Base-by-base conservation (phyloP, 1,284 basidiomycete genomes). In the Gomphus sp. region DNA sequence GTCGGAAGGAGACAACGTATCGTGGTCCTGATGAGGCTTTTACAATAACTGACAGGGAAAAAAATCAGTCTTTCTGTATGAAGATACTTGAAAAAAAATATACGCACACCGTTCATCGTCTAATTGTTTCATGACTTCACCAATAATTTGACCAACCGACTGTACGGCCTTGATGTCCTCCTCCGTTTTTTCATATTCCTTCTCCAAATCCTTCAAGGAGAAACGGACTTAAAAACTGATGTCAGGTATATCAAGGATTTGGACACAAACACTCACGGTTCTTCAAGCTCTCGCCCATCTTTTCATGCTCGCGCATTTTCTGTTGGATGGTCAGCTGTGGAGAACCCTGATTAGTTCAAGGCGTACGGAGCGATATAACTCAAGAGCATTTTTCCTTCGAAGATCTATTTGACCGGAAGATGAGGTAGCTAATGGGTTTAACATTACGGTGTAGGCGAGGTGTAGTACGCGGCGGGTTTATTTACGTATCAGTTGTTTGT, bases 161-260 rank as follows among this genome's bases (percentile, higher is more conserved):
- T 99, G 97, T 14, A 99, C 86, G 52, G 97, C 97, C 74, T 98
- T 98, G 75, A 99, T 98, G 70, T 99, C 96, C 49, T 99, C 94
- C 73, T 99, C 97, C 0, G 94, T 97, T 81, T 97, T 96, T 67
- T 89, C 91, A 68, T 87, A 99, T 60, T 90, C 88, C 67, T 87
- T 87, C 70, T 95, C 89, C 12, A 99, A 75, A 60, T 93, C 87
- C 69, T 92, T 93, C 63, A 97, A 75, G 16, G 88, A 88, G 69
- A 91, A 91, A 39, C 90, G 80, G 58, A 91, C 89, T 92, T 60
- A 4, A 52, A 37, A 56, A 52, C 25, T 34, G 9, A 61, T 39
- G 48, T 18, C 11, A 62, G 36, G 1, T 16, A 22, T 16, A 37
- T 48, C 22, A 18, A 52, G 51, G 16, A 59, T 36, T 8, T 50